phyloP scores from a whole-genome alignment of 2,329 filamentous ascomycete genomes.

The Escovopsis sp. region DNA sequence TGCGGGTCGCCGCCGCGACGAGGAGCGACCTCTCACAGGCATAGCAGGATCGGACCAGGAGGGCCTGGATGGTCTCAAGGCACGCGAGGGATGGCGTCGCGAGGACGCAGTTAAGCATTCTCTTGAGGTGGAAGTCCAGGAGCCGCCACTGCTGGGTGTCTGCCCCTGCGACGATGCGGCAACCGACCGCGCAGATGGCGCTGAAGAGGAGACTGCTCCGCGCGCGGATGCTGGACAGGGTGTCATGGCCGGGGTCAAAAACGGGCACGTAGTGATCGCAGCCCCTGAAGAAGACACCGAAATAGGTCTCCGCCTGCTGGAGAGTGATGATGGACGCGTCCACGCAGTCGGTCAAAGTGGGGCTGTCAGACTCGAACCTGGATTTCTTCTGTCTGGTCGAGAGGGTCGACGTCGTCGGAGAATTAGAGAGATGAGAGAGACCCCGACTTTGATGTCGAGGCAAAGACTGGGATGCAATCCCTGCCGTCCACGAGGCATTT shows the following conservation, averaged over 20 bases:
- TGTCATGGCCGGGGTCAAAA: conserved; percentile 22
- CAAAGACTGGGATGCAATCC: too few relatives aligned
- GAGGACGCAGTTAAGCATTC: conserved; percentile 26
- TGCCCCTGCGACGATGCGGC: conserved; percentile 26
- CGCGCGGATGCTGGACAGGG: conserved; percentile 27
- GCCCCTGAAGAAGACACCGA: conserved; percentile 13
- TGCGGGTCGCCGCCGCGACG: conserved; percentile 32
- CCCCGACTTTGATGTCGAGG: too few relatives aligned
- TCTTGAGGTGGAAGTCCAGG: conserved; percentile 28
- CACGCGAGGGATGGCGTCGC: conserved; percentile 13
- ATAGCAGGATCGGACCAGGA: conserved; percentile 37
- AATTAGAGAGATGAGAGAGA: not conserved
- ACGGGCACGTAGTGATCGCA: conserved; percentile 15
- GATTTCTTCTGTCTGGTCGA: conserved; percentile 3
- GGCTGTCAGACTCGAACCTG: conserved; percentile 6
- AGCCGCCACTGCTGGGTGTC: conserved; percentile 25
- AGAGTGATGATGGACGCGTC: conserved; percentile 9
- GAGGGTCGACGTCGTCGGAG: not conserved
- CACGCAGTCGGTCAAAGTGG: conserved; percentile 10
- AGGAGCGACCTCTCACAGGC: conserved; percentile 35
- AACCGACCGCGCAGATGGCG: conserved; percentile 36
- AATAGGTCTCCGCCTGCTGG: conserved; percentile 12
- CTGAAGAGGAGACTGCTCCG: conserved; percentile 36
- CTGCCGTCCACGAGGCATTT: too few relatives aligned
- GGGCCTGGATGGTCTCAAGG: conserved; percentile 35